Conservation (phyloP, 495 filamentous ascomycete genomes). For the Tuber aestivum region DNA sequence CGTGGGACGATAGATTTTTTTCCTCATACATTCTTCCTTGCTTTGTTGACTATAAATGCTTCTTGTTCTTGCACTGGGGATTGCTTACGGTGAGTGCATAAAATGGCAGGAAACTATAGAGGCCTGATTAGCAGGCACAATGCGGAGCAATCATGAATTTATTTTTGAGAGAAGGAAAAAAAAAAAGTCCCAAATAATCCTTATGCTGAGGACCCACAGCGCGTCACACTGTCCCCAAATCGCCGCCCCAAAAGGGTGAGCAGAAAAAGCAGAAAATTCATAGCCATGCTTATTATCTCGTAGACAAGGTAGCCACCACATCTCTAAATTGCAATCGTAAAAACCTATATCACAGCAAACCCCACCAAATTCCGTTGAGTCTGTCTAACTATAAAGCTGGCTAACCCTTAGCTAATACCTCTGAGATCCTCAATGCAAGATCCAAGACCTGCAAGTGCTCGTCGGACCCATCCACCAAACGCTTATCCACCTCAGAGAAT, state of each 20-base stretch:
- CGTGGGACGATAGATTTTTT: not conserved
- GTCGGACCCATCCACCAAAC: conserved; percentile 93
- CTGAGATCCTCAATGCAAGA: conserved; percentile 69
- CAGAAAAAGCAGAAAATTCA: not conserved
- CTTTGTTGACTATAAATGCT: not conserved
- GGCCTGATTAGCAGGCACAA: not conserved
- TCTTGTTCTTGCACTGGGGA: not conserved
- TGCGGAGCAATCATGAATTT: not conserved
- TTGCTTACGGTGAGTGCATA: not conserved
- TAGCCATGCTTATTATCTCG: not conserved
- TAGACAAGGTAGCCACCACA: not conserved
- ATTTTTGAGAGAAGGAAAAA: not conserved
- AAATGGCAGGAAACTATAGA: not conserved
- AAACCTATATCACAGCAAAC: not conserved
- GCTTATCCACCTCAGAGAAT: conserved; percentile 90
- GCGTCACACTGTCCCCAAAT: not conserved
- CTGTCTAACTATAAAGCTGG: not conserved
- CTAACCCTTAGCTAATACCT: conserved; percentile 53
- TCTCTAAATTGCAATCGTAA: not conserved
- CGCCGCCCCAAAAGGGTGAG: not conserved
- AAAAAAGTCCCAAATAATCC: not conserved
- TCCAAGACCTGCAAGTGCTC: conserved; percentile 90
- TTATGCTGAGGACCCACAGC: not conserved
- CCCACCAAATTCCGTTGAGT: not conserved
- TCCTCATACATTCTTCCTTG: not conserved